A percentile compares a stretch with the other conserved stretches of the same genome.
These are phyloP conservation scores for Lobosporangium transversale DNA, from an alignment of 192 early-diverging fungal species.

Conservation along the genomic window DNA sequence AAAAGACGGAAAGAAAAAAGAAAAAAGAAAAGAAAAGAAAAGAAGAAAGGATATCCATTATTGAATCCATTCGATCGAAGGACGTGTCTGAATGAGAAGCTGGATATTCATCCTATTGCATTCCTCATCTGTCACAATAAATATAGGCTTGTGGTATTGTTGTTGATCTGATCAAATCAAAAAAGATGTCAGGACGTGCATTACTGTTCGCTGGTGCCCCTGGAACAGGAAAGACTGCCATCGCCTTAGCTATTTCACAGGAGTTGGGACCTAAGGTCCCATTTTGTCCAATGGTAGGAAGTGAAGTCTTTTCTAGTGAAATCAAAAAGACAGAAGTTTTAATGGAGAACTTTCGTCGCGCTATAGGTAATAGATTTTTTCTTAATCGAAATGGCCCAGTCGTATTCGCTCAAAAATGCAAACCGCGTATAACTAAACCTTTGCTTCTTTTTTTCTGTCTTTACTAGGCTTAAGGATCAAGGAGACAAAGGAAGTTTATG, in stretches of 20 bases:
- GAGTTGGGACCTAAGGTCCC: slow-evolving; percentile 99
- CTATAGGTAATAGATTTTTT: slow-evolving; percentile 73
- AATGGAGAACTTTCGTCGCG: slow-evolving; percentile 98
- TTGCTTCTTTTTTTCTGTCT: background rate
- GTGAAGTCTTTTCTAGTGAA: slow-evolving; percentile 97
- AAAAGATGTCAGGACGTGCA: slow-evolving; percentile 98
- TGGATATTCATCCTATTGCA: no score
- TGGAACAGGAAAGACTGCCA: slow-evolving; percentile 97
- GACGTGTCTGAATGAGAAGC: no score
- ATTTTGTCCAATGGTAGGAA: slow-evolving; percentile 99
- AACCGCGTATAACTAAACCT: background rate
- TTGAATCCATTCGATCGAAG: no score
- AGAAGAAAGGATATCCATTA: no score
- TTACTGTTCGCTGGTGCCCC: slow-evolving; percentile 95
- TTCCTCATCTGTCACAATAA: no score
- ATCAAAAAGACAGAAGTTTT: slow-evolving; percentile 99
- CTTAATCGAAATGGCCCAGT: no score
- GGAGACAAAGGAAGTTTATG: slow-evolving; percentile 99
- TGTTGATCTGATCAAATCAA: slow-evolving; percentile 93
- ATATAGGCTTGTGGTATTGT: slow-evolving; percentile 90
- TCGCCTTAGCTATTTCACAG: slow-evolving; percentile 95
- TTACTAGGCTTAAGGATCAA: slow-evolving; percentile 88
- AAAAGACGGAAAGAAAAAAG: no score
- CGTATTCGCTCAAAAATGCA: no score
- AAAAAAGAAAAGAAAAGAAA: no score